Evolutionary conservation across 768 basidiomycete genomes (phyloP).

Genomic region (Tylopilus vinaceipallidus): DNA sequence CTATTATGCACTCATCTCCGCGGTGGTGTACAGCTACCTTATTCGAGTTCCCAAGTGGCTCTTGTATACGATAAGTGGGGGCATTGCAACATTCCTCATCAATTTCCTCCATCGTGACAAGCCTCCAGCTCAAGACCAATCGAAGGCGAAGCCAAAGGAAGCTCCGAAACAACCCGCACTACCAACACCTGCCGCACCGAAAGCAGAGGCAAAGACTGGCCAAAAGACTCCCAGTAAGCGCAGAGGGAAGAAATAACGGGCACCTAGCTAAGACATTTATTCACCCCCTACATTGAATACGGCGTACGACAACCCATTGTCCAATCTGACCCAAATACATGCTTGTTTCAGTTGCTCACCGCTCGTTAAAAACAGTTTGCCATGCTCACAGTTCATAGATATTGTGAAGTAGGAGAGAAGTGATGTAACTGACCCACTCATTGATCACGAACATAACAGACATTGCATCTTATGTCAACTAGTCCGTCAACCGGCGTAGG

Average conservation of each 20-base stretch:
- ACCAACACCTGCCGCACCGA: background rate
- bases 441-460: no score
- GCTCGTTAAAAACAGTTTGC: no score
- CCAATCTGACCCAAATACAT: background rate
- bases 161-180: slow-evolving; percentile 1
- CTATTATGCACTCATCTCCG: slow-evolving; percentile 48
- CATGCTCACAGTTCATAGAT: no score
- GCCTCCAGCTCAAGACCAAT: slow-evolving; percentile 4
- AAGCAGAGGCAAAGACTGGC: slow-evolving; percentile 13
- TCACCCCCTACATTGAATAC: background rate
- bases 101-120: slow-evolving; percentile 53
- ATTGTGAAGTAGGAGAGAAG: no score
- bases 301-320: background rate
- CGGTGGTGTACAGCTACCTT: slow-evolving; percentile 50
- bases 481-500: no score
- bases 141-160: slow-evolving; percentile 5
- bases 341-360: background rate
- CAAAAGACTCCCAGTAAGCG: slow-evolving; percentile 28
- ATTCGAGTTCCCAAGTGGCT: slow-evolving; percentile 69
- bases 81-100: slow-evolving; percentile 63
- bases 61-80: slow-evolving; percentile 64
- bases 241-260: slow-evolving; percentile 25
- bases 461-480: no score
- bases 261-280: background rate
- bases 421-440: no score